phyloP scores from a whole-genome alignment of 2,329 filamentous ascomycete genomes.

The Arachnopeziza araneosa region DNA sequence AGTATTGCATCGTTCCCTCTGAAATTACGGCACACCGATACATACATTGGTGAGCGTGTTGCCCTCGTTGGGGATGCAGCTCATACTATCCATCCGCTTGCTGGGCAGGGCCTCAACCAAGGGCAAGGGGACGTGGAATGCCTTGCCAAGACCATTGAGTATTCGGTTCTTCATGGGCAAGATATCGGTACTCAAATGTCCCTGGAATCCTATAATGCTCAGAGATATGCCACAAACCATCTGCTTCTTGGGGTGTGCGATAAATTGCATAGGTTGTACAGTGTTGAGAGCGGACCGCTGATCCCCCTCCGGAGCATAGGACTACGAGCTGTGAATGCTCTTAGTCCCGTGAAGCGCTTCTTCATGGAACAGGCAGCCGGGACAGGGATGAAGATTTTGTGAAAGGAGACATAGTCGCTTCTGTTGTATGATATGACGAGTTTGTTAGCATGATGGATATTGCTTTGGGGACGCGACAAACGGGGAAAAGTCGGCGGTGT shows the following conservation, averaged over 20 bases:
- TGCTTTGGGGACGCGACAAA: not conserved
- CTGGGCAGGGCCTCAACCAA: constrained; percentile 90
- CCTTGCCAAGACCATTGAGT: constrained; percentile 67
- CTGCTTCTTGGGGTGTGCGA: constrained; percentile 75
- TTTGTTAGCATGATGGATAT: not conserved
- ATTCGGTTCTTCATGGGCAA: constrained; percentile 75
- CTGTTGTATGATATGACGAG: not conserved
- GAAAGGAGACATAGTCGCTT: not conserved
- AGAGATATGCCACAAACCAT: constrained; percentile 79
- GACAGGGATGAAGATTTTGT: constrained; percentile 43
- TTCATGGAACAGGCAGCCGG: constrained; percentile 72
- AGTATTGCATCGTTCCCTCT: constrained; percentile 87
- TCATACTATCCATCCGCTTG: constrained; percentile 90
- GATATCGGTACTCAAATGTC: constrained; percentile 77
- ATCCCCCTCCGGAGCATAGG: constrained; percentile 76
- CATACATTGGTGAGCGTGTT: constrained; percentile 84
- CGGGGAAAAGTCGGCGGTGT: not conserved
- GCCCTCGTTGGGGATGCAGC: constrained; percentile 92
- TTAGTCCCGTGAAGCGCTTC: constrained; percentile 73
- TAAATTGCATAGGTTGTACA: constrained; percentile 89
- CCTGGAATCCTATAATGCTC: constrained; percentile 73
- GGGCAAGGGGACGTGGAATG: constrained; percentile 85
- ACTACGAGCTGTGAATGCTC: constrained; percentile 65
- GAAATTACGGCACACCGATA: constrained; percentile 86
- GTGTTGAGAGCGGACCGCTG: constrained; percentile 71